phyloP scores from a whole-genome alignment of 2,329 filamentous ascomycete genomes.

The Xylaria sp. region DNA sequence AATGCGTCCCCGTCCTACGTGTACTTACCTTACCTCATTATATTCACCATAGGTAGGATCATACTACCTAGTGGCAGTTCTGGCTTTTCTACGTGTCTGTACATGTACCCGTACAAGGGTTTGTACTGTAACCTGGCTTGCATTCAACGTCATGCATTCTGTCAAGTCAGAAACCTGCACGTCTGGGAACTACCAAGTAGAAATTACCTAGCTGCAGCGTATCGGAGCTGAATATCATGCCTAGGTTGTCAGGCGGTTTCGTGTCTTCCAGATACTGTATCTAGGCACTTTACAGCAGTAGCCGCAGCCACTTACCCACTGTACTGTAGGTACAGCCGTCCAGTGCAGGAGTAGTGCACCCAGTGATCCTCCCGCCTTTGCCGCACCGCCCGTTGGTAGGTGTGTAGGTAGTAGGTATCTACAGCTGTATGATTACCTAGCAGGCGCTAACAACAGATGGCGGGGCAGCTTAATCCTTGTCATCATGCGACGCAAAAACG shows the following conservation, averaged over 20 bases:
- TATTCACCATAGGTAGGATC: no score
- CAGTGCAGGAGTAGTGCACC: neutral
- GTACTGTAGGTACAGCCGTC: neutral
- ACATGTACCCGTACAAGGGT: no score
- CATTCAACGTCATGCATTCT: neutral
- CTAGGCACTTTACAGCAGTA: conserved; percentile 1
- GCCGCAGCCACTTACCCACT: neutral
- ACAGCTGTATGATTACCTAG: no score
- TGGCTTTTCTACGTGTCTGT: no score
- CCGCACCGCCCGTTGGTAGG: no score
- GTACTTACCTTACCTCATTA: no score
- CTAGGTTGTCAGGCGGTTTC: neutral
- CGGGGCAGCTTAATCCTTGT: conserved; percentile 12
- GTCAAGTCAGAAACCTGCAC: neutral
- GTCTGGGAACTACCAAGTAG: neutral
- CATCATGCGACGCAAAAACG: conserved; percentile 5
- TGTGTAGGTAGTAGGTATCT: neutral
- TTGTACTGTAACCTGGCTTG: no score
- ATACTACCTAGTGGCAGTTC: no score
- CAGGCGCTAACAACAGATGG: neutral
- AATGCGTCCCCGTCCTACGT: no score
- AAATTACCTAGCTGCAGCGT: neutral
- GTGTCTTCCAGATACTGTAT: neutral
- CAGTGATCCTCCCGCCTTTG: no score
- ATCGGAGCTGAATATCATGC: neutral